These are phyloP conservation scores for Urtica urens DNA, from an alignment of 306 rosid genomes.

Conservation along the genomic window DNA sequence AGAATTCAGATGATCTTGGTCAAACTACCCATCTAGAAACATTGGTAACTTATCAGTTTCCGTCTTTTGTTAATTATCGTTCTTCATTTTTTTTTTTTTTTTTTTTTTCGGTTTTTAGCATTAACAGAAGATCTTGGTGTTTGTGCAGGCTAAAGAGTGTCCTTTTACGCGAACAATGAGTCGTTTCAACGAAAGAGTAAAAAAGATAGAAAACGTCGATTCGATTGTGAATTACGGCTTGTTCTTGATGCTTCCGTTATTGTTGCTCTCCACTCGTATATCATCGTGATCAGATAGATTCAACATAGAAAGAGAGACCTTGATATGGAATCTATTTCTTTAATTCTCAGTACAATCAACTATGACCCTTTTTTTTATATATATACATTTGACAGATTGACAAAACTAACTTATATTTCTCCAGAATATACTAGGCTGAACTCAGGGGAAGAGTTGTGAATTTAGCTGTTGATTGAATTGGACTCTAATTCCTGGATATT, in stretches of 20 bases:
- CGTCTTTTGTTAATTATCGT: background rate
- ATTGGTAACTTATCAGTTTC: constrained; percentile 28
- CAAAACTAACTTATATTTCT: too few relatives aligned
- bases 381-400: too few relatives aligned
- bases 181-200: constrained; percentile 24
- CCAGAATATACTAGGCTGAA: too few relatives aligned
- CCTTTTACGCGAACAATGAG: constrained; percentile 32
- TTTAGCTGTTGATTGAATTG: too few relatives aligned
- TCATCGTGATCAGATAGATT: constrained; percentile 20
- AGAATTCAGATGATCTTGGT: constrained; percentile 25
- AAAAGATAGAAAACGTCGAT: constrained; percentile 39
- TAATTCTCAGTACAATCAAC: too few relatives aligned
- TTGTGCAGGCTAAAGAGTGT: constrained; percentile 36
- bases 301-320: too few relatives aligned
- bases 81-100: background rate
- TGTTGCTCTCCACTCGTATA: constrained; percentile 49
- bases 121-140: constrained; percentile 12
- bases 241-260: constrained; percentile 45
- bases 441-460: too few relatives aligned
- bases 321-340: too few relatives aligned
- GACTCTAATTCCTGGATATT: too few relatives aligned
- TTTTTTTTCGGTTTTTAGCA: constrained; percentile 8
- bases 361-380: too few relatives aligned
- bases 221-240: constrained; percentile 57
- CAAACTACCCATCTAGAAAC: constrained; percentile 15